Evolutionary conservation across 2,329 filamentous ascomycete species (phyloP).

Genomic region (Aspergillus fischeri): DNA sequence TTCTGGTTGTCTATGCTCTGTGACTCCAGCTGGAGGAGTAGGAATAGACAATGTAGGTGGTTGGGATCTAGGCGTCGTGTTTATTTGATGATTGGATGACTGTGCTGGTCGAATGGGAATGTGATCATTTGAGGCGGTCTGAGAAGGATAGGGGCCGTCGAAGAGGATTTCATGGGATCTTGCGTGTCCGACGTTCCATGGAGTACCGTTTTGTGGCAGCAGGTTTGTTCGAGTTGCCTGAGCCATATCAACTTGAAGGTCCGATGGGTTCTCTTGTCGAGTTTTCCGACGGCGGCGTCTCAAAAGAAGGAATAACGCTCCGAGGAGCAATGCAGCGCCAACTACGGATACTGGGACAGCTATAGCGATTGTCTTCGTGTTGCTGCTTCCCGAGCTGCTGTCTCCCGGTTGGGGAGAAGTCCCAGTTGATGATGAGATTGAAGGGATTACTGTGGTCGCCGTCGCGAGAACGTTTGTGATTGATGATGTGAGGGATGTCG

Average conservation of each 20-base stretch:
- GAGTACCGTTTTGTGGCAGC: conserved; percentile 4
- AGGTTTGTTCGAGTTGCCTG: conserved; percentile 3
- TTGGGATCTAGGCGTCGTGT: conserved; percentile 1
- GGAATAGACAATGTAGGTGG: conserved; percentile 4
- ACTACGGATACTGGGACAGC: conserved; percentile 31
- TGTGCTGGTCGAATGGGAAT: background rate
- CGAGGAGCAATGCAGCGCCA: conserved; percentile 20
- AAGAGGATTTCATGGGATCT: conserved; percentile 3
- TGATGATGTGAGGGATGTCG: background rate
- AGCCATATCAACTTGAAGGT: conserved; percentile 6
- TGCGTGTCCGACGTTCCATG: background rate
- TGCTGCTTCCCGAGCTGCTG: background rate
- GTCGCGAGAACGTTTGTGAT: background rate
- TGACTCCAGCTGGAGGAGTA: background rate
- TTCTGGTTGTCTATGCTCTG: background rate
- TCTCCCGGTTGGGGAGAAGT: background rate
- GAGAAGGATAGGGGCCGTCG: conserved; percentile 1
- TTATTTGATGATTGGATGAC: background rate
- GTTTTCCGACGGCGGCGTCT: conserved; percentile 21
- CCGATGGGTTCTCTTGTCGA: conserved; percentile 7
- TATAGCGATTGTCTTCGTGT: conserved; percentile 27
- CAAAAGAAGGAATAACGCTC: conserved; percentile 22
- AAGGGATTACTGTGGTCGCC: background rate
- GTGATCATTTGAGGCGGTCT: background rate
- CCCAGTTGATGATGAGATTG: background rate